Evolutionary conservation across 371 early-diverging fungal genomes (phyloP), one percentile per base, ranked within the genome.

Genomic region (Lichtheimia ramosa): DNA sequence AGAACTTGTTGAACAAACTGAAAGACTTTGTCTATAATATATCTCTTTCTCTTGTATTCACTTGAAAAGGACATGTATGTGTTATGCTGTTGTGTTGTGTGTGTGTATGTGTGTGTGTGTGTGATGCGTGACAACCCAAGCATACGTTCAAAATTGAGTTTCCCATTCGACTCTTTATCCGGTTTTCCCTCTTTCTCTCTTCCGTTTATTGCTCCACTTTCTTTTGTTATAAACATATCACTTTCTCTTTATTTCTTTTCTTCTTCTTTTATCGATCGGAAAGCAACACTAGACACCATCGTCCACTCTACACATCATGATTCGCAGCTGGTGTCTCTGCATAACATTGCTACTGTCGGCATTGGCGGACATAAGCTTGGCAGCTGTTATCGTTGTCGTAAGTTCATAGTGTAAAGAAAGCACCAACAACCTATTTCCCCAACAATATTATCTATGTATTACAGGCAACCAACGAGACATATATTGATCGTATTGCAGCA

Each of bases 401-500:
- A 61, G 55, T 50, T 18, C 4, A 21, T 25, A 24, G 27, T 14
- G 18, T 52, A 12, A 15, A 46, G 10, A 2, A 46, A 16, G 16
- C n/a, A 7, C 0, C 46, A 18, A 46, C 10, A 7, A 46, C 21
- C 1, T 21, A 46, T 18, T 16, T 24, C 5, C n/a, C n/a, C n/a
- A n/a, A n/a, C 50, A 20, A 49, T 13, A 49, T 24, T 13, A 3
- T 24, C 6, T 21, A 6, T 25, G 14, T 25, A 61, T 4, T 23
- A 51, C 43, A 85, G 86, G 75, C 76, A 42, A 77, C 86, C 20
- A 86, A 86, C 58, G 83, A 83, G 60, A 78, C 79, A 7, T 81
- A 83, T 48, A 69, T 81, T 48, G 87, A 87, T 65, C 83, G 87
- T 54, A 83, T 84, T 43, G 89, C 89, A 14, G 85, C 87, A 2